phyloP scores from a whole-genome alignment of 352 stramenopile genomes.

The Phytophthora idaei region DNA sequence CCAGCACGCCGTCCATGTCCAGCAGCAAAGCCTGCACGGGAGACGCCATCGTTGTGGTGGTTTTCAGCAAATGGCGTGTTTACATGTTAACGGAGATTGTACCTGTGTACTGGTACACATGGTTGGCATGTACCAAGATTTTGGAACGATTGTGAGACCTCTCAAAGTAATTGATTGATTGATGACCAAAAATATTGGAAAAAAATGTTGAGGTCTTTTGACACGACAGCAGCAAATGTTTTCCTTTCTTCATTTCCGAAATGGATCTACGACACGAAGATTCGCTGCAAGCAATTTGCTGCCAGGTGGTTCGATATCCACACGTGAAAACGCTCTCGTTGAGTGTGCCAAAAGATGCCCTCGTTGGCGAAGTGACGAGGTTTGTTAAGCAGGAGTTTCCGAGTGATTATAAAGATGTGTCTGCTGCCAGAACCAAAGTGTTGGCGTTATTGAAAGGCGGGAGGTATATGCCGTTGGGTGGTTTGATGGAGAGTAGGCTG shows the following conservation, averaged over 20 bases:
- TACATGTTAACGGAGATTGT: not conserved
- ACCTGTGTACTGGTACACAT: not conserved
- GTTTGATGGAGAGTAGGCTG: not conserved
- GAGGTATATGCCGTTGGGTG: too few relatives aligned
- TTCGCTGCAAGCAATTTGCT: not conserved
- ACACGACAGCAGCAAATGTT: too few relatives aligned
- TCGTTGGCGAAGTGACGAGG: not conserved
- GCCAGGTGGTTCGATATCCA: not conserved
- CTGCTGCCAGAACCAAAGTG: not conserved
- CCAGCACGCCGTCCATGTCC: constrained; percentile 98
- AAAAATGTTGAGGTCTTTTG: too few relatives aligned
- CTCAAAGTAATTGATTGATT: too few relatives aligned
- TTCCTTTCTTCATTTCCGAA: too few relatives aligned
- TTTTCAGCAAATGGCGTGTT: not conserved
- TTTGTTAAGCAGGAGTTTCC: not conserved
- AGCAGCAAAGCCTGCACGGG: constrained; percentile 86
- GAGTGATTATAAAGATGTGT: not conserved
- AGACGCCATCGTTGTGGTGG: constrained; percentile 18
- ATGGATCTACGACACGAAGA: not conserved
- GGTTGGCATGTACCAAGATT: not conserved
- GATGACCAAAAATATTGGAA: too few relatives aligned
- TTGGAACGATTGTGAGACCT: too few relatives aligned
- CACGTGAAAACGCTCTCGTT: not conserved
- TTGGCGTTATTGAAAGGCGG: not conserved
- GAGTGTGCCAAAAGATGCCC: not conserved